Conservation (phyloP, 2,329 filamentous ascomycete genomes). For the Eutypa lata region DNA sequence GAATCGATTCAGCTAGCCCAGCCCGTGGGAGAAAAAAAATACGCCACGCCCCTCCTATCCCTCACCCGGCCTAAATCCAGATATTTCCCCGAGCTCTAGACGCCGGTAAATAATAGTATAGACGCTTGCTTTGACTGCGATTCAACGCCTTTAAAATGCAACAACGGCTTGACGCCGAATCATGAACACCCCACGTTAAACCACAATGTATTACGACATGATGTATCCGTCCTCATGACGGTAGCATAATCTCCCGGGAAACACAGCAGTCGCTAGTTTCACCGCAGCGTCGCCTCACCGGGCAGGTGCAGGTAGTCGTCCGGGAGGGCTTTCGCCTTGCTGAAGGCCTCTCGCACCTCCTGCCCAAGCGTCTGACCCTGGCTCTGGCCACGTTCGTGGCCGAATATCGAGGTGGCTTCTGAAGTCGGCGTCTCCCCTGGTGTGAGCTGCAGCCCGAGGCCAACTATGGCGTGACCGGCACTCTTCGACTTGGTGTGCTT, state of each 20-base stretch:
- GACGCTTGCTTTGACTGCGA: not conserved
- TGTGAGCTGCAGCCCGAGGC: slow-evolving; percentile 38
- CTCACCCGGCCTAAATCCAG: not conserved
- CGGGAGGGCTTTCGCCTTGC: slow-evolving; percentile 12
- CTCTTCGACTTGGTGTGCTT: slow-evolving; percentile 37
- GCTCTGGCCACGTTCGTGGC: slow-evolving; percentile 3
- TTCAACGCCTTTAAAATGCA: not conserved
- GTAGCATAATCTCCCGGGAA: not conserved
- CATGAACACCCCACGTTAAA: not conserved
- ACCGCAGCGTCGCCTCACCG: slow-evolving; percentile 6
- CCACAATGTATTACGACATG: not conserved
- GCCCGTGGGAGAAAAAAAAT: not conserved
- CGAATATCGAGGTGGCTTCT: slow-evolving; percentile 21
- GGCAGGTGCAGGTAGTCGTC: slow-evolving; percentile 22
- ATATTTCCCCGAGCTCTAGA: not conserved
- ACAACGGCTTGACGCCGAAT: not conserved
- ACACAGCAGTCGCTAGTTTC: not conserved
- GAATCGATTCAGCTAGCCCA: not conserved
- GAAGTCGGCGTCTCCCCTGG: slow-evolving; percentile 37
- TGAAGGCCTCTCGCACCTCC: slow-evolving; percentile 21
- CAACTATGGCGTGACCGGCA: slow-evolving; percentile 35
- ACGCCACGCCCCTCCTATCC: too few species aligned
- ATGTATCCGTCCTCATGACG: not conserved
- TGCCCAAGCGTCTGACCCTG: slow-evolving; percentile 9
- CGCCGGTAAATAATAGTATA: not conserved